Percentiles rank a stretch among this genome's conserved stretches.
Conservation (phyloP, 805 yeast species). For the Saturnispora quitensis region DNA sequence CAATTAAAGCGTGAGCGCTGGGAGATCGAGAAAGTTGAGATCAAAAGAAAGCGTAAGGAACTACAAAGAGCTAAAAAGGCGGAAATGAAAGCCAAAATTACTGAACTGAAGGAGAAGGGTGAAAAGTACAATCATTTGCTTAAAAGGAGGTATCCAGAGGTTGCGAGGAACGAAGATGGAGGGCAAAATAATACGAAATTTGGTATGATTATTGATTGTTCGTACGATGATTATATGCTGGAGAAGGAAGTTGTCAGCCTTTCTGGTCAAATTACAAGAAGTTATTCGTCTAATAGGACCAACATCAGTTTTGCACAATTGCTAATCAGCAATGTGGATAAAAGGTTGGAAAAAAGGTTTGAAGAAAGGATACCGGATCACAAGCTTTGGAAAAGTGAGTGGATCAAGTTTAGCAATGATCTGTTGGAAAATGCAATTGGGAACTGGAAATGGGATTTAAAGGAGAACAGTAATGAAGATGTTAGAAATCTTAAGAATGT, state of each 20-base stretch:
- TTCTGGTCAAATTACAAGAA: slow-evolving; percentile 70
- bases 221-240: slow-evolving; percentile 82
- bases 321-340: slow-evolving; percentile 54
- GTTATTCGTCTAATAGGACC: slow-evolving; percentile 64
- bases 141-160: slow-evolving; percentile 23
- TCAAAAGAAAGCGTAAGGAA: slow-evolving; percentile 41
- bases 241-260: slow-evolving; percentile 62
- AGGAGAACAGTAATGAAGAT: slow-evolving; percentile 69
- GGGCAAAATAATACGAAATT: slow-evolving; percentile 43
- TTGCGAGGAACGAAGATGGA: slow-evolving; percentile 21
- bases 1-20: slow-evolving; percentile 43
- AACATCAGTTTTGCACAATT: slow-evolving; percentile 36
- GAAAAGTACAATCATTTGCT: slow-evolving; percentile 30
- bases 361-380: slow-evolving; percentile 53
- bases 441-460: slow-evolving; percentile 33
- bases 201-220: slow-evolving; percentile 72
- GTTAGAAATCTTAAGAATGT: slow-evolving; percentile 28
- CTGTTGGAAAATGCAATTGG: slow-evolving; percentile 24
- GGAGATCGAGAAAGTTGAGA: slow-evolving; percentile 58
- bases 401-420: slow-evolving; percentile 41
- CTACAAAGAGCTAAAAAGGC: slow-evolving; percentile 39
- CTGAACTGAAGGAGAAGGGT: slow-evolving; percentile 31
- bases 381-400: slow-evolving; percentile 49
- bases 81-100: slow-evolving; percentile 24
- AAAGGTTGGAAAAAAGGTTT: slow-evolving; percentile 57